Base-by-base conservation (phyloP, 805 yeast genomes). In the Myxozyma neotropica region DNA sequence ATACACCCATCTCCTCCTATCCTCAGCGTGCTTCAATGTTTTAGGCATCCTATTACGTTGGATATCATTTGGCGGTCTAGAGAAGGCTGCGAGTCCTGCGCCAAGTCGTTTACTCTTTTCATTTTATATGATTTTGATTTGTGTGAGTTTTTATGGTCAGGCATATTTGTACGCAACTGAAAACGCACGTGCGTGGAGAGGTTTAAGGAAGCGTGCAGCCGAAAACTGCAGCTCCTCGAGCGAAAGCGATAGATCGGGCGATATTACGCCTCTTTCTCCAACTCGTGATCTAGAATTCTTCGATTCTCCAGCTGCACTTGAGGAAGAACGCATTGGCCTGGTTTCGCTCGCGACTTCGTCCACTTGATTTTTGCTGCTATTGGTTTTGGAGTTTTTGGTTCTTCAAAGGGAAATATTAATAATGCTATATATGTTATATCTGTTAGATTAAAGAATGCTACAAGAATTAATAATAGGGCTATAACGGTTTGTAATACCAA, bases 131-230 rank as follows among this genome's bases (percentile, higher is more conserved):
- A 4, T 31, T 7, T 15, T 42, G 4, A 29, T 38, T 39, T 44
- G 50, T 23, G 5, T 23, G 19, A 1, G n/a, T 4, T 26, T 53
- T 12, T 45, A 53, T 29, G 23, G 15, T 17, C 57, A 53, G 39
- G 39, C 31, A 29, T 40, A 27, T 23, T 12, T 36, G 31, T 53
- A 35, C 38, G 13, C 39, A 38, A 13, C 52, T 10, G 57, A 45
- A 23, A 53, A 53, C 19, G 46, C 27, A 13, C 35, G 50, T 4
- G 46, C 43, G n/a, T 53, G 57, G 57, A 26, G 46, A 35, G 44
- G 52, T 15, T 24, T 53, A 3, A 10, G 12, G 19, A 53, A 53
- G 23, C 57, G 57, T 13, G 36, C 52, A 3, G 27, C 44, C 4
- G 57, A 53, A 31, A n/a, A 8, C 40, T 5, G n/a, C 3, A 29